Base-by-base conservation (phyloP, 1,284 basidiomycete genomes). In the Pyrrhoderma noxium region DNA sequence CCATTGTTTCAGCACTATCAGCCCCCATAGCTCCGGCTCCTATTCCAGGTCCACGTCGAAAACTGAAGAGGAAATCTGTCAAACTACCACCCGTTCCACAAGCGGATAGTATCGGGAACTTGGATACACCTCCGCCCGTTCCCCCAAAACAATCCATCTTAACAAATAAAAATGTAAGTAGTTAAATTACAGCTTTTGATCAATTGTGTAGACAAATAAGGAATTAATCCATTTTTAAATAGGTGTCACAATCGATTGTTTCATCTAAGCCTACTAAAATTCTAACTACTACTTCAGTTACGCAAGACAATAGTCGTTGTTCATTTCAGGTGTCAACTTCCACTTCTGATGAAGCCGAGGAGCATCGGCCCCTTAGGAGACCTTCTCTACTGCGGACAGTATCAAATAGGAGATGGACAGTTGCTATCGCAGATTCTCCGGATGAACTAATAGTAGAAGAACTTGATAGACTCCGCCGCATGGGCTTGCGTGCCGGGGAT, bases 391-490 rank as follows among this genome's bases (percentile, higher is more conserved):
- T 56, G 31, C 50, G 54, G 11, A 49, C 51, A 9, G 54, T 52
- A 34, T 56, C 54, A 9, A 56, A 56, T 46, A 59, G 67, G 21
- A 58, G 67, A 23, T 69, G 67, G 67, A 69, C 67, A 2, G 59
- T 68, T 27, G 67, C 67, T 18, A 66, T 68, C 59, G 64, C 66
- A 11, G 67, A 70, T 45, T 65, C 67, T 2, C 62, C 66, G 13
- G 68, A 70, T 44, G 67, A 70, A 40, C 59, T 67, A 21, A 62
- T 70, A 22, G 60, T 68, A 31, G 60, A 64, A 37, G 66, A 70
- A 54, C 60, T 70, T 18, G 68, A 70, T 51, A 60, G 63, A 35
- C 57, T 69, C 3, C 58, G 68, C 37, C 63, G 62, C 44, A 62
- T 65, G 45, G 61, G 63, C 35, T 43, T 57, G 49, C 49, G 51